Base-by-base conservation (phyloP, 768 basidiomycete species). In the Lyophyllum decastes region DNA sequence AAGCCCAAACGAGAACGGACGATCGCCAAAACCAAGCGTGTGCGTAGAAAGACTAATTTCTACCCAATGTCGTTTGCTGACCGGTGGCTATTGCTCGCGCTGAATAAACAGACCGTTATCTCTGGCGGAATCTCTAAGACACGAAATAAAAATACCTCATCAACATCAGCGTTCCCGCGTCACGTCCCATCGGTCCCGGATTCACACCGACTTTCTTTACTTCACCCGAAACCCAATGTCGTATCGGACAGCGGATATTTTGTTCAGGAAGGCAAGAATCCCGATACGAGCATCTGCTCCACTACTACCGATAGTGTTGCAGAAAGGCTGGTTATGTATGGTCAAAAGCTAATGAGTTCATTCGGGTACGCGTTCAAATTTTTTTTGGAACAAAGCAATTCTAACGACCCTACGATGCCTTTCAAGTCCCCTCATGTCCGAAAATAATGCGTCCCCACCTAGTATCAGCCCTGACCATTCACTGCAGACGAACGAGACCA, bases 291-390 rank as follows among this genome's bases (percentile, higher is more conserved):
- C 61, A 64, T 66, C 52, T 71, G 63, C 58, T 64, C 65, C 41
- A 64, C 64, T 54, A 64, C 66, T 51, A 68, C 62, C 53, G 70
- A 68, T 35, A 77, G 76, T 45, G 72, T 81, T 61, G 79, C 82
- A 54, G 76, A 73, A 59, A 73, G 77, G 63, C 75, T 85, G 61
- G 68, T 86, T 64, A 75, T 75, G 59, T 82, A 80, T 59, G 77
- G 79, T 55, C 75, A 83, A 68, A 74, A 73, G 54, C 55, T 82
- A 58, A 75, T 78, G 61, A 68, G 65, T 65, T 72, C 77, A 57
- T 75, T 76, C 62, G 69, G 76, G 81, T 82, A 70, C 54, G 82
- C 77, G 68, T 56, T 65, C 66, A 44, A 24, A 27, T 43, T 30
- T 11, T 26, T 21, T 27, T 8, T 35, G 25, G 24, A 52, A 53